Percentiles rank a stretch among this genome's conserved stretches.
Evolutionary conservation across 2,329 filamentous ascomycete species (phyloP).

Genomic region (Pseudogymnoascus sp.): DNA sequence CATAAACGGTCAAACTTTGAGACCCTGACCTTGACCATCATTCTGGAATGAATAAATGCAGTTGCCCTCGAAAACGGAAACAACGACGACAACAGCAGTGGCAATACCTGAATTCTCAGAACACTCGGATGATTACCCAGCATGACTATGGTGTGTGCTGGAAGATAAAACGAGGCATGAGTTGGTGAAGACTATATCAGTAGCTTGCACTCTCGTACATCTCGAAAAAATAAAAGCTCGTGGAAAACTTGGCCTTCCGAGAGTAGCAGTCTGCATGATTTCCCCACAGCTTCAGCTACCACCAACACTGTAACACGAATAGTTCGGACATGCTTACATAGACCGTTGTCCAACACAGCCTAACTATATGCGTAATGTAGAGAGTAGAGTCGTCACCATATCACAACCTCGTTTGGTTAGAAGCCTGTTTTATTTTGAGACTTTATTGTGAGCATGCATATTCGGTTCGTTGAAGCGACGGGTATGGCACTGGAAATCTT

Average conservation of each 20-base stretch:
- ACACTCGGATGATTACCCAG: no score
- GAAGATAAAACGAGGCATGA: neutral
- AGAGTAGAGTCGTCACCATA: neutral
- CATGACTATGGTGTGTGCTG: neutral
- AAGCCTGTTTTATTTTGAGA: neutral
- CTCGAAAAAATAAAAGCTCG: neutral
- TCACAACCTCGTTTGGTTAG: neutral
- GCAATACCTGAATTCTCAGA: no score
- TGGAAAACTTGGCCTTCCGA: no score
- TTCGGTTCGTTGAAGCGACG: no score
- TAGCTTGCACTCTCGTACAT: neutral
- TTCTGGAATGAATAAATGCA: no score
- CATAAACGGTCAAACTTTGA: neutral
- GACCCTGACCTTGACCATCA: neutral
- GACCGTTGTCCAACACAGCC: neutral
- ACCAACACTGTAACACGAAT: neutral
- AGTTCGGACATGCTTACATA: neutral
- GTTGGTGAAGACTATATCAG: neutral
- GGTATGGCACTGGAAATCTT: neutral
- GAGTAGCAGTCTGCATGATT: no score
- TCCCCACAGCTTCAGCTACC: neutral
- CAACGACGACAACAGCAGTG: no score
- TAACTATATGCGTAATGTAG: neutral
- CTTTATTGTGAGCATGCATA: neutral
- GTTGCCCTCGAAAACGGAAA: no score